Evolutionary conservation across 495 filamentous ascomycete genomes (phyloP), one percentile per base, ranked within the genome.

Genomic region (Penicillium psychrofluorescens): DNA sequence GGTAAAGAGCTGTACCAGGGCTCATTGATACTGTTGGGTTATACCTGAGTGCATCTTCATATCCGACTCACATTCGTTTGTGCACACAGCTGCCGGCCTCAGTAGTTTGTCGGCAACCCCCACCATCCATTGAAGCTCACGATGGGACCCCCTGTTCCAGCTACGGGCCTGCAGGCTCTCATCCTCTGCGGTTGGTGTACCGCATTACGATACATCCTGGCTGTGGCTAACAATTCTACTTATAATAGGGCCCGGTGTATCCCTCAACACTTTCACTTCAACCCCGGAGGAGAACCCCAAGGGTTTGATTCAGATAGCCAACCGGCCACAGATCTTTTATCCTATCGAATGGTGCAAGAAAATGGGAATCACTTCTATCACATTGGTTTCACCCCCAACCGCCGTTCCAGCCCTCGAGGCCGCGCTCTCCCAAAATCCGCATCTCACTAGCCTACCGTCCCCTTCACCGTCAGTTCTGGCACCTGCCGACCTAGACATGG

Each of bases 261-360:
- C 85, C 2, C 83, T 97, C 43, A 86, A 85, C 32, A 95, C 94
- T 0, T 95, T 97, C 65, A 95, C 89, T 3, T 81, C 87, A 7
- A 87, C 85, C 43, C 84, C 90, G 5, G 84, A 91, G 61, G 88
- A 95, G 55, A 83, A 83, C 44, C 90, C 90, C 4, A 98, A 97
- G 67, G 86, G 86, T 38, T 77, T 98, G 8, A 70, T 97, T 22
- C 89, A 90, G 7, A 85, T 97, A 41, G 92, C 91, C 44, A 97
- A 97, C 64, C 74, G 90, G 44, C 91, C 91, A 0, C 95, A 97
- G 92, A 78, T 98, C 30, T 95, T 84, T 80, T 97, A 95, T 63
- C 81, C 88, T 0, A 72, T 98, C 36, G 88, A 95, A 48, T 96
- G 86, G 68, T 95, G 89, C 56, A 85, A 90, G 60, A 74, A 88